Evolutionary conservation across 2,329 filamentous ascomycete genomes (phyloP), one percentile per base, ranked within the genome.

Genomic region (Phialophora chinensis): DNA sequence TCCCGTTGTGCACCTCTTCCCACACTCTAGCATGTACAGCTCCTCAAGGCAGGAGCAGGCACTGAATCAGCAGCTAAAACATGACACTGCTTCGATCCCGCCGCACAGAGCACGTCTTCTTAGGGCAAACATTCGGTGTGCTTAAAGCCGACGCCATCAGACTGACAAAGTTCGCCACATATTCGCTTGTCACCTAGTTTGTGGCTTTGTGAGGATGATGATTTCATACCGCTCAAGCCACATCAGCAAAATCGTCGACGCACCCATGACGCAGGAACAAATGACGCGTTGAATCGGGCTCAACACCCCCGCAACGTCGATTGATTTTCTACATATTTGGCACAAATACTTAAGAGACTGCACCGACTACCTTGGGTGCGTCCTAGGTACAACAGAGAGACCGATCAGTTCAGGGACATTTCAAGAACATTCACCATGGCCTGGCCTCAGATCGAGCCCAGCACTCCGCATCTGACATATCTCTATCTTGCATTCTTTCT

Each of bases 401-500:
- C 60, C 12, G 5, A 42, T 42, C 4, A 14, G 35, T 12, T 6
- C 17, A n/a, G 17, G 23, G 3, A 23, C 23, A 12, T 8, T 25
- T 7, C 49, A 56, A 35, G 10, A 6, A 12, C 27, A 35, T 25
- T 31, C 52, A 54, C 31, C 38, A 66, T 70, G 68, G 31, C 52
- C 8, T 66, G 66, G 83, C 82, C 85, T 38, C 84, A 87, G 70
- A 77, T 87, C 27, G 82, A 82, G 69, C 79, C 85, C 73, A 86
- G 84, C 68, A 79, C 81, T 69, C 80, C 85, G 65, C 85, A 88
- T 76, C 74, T 87, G 77, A 82, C 85, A 66, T 87, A 87, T 75
- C 80, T 87, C 74, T 83, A 86, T 69, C 77, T 87, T 53, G 83
- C 85, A 63, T 81, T 82, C 71, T 88, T 87, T 75, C 85, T 86